Evolutionary conservation across 2,329 filamentous ascomycete genomes (phyloP).

Genomic region (Phaeosphaeria sp.): DNA sequence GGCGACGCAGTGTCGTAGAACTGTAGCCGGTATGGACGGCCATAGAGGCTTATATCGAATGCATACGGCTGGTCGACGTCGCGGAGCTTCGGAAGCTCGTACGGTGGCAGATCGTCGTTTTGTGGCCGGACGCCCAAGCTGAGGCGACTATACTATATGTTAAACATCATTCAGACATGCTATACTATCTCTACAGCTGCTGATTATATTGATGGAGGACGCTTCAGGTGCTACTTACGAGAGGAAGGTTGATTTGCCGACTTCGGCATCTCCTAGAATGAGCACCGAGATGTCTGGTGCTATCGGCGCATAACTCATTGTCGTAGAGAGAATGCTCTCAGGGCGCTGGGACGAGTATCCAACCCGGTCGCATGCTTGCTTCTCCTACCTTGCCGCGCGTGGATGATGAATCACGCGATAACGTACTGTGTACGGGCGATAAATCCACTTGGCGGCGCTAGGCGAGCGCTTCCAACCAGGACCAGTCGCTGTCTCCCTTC

Average conservation of each 20-base stretch:
- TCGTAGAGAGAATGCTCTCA: slow-evolving; percentile 1
- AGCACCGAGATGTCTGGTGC: slow-evolving; percentile 55
- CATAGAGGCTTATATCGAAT: slow-evolving; percentile 65
- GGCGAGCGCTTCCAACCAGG: background rate
- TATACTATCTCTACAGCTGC: too few species aligned
- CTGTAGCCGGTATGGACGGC: slow-evolving; percentile 61
- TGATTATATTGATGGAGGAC: too few species aligned
- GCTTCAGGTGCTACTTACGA: slow-evolving; percentile 56
- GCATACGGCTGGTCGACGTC: slow-evolving; percentile 65
- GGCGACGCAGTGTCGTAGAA: slow-evolving; percentile 65
- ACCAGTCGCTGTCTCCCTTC: background rate
- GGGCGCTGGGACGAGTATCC: slow-evolving; percentile 2
- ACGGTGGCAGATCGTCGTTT: slow-evolving; percentile 39
- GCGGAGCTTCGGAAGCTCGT: slow-evolving; percentile 53
- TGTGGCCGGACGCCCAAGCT: slow-evolving; percentile 38
- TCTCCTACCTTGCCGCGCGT: background rate
- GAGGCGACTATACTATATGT: slow-evolving; percentile 29
- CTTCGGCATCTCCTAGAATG: slow-evolving; percentile 64
- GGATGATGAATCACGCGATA: background rate
- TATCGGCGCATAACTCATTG: slow-evolving; percentile 27
- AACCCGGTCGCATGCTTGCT: slow-evolving; percentile 22
- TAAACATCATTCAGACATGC: background rate
- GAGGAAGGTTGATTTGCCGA: slow-evolving; percentile 69
- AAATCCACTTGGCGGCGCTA: background rate
- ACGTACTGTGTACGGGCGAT: background rate